These are phyloP conservation scores for Tylopilus sp. DNA, from an alignment of 768 basidiomycete species.

Conservation along the genomic window DNA sequence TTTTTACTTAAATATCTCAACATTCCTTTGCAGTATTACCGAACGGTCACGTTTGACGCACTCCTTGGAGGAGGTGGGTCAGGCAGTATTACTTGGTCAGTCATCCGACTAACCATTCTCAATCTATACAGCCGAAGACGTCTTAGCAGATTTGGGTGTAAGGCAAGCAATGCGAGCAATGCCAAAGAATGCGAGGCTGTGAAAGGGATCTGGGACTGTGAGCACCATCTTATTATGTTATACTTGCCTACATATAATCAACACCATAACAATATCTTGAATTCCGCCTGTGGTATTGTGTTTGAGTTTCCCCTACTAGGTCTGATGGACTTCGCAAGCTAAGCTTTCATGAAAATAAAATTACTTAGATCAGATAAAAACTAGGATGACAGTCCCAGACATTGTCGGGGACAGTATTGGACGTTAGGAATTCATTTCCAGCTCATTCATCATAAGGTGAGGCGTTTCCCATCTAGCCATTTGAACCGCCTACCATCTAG, in stretches of 20 bases:
- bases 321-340: background rate
- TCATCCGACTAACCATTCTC: background rate
- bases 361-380: too few species aligned
- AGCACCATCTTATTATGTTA: too few species aligned
- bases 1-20: constrained; percentile 10
- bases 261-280: background rate
- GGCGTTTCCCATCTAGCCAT: too few species aligned
- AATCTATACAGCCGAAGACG: constrained; percentile 56
- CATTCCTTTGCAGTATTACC: constrained; percentile 26
- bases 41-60: constrained; percentile 35
- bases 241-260: background rate
- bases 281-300: background rate
- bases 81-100: background rate
- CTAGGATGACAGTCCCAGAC: too few species aligned
- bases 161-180: constrained; percentile 75
- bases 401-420: too few species aligned
- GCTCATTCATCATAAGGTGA: too few species aligned
- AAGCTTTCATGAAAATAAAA: too few species aligned
- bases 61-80: constrained; percentile 62
- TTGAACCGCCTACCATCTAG: too few species aligned
- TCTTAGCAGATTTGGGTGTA: constrained; percentile 75
- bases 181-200: constrained; percentile 65
- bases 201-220: constrained; percentile 9
- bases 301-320: background rate
- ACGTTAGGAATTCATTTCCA: too few species aligned